A percentile compares a stretch with the other conserved stretches of the same genome.
Conservation (phyloP, 768 basidiomycete species). For the Tulasnella sp. region DNA sequence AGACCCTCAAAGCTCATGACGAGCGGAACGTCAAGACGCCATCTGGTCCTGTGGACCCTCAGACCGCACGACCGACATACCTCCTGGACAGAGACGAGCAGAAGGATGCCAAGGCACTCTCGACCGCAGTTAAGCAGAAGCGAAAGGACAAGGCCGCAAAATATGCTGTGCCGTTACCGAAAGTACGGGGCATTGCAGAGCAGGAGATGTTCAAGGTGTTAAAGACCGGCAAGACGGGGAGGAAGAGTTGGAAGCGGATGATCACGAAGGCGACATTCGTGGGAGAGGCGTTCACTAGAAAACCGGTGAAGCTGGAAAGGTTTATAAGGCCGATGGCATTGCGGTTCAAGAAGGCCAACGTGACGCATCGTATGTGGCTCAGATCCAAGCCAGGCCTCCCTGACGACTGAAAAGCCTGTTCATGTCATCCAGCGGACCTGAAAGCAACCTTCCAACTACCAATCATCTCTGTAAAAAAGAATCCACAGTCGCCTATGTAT, state of each 20-base stretch:
- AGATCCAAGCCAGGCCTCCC: not conserved
- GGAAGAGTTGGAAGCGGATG: conserved; percentile 98
- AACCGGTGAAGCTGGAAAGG: conserved; percentile 98
- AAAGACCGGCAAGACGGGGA: conserved; percentile 94
- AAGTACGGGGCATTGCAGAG: conserved; percentile 95
- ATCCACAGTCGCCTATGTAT: conserved; percentile 98
- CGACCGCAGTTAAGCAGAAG: conserved; percentile 94
- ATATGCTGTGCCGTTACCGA: conserved; percentile 92
- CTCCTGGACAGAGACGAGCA: conserved; percentile 96
- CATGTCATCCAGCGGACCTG: conserved; percentile 62
- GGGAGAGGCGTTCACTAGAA: conserved; percentile 93
- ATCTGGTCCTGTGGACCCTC: conserved; percentile 63
- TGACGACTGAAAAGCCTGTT: conserved; percentile 1
- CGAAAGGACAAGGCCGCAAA: conserved; percentile 99
- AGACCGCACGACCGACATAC: conserved; percentile 90
- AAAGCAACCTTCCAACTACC: conserved; percentile 99
- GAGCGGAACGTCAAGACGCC: conserved; percentile 96
- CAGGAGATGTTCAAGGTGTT: conserved; percentile 99
- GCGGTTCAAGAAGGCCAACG: conserved; percentile 96
- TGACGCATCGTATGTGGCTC: conserved; percentile 83
- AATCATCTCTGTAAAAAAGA: conserved; percentile 97
- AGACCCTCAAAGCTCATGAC: conserved; percentile 99
- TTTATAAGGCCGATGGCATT: conserved; percentile 97
- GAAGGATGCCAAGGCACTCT: conserved; percentile 94
- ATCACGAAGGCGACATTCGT: conserved; percentile 99